These are phyloP conservation scores for Candida quercuum DNA, from an alignment of 805 yeast species.

Conservation along the genomic window DNA sequence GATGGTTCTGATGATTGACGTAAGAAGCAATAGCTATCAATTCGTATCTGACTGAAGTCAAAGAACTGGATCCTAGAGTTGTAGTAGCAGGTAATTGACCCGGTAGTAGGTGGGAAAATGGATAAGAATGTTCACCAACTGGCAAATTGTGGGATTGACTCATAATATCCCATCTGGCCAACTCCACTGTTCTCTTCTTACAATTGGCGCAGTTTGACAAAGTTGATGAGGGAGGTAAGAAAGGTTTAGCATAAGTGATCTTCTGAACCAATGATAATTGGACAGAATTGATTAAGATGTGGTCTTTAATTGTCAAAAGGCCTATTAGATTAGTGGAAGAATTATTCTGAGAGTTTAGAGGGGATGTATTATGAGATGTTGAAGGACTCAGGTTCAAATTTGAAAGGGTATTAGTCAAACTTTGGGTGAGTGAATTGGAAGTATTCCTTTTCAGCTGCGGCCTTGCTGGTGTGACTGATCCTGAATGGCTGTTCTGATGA, in stretches of 20 bases:
- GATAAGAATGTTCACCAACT: slow-evolving; percentile 76
- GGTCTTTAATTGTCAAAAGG: slow-evolving; percentile 30
- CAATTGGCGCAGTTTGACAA: slow-evolving; percentile 57
- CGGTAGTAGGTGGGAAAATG: slow-evolving; percentile 84
- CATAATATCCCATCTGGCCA: slow-evolving; percentile 88
- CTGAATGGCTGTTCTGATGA: slow-evolving; percentile 1
- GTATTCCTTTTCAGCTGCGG: slow-evolving; percentile 14
- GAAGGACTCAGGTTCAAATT: slow-evolving; percentile 22
- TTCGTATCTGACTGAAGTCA: slow-evolving; percentile 62
- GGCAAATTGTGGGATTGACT: slow-evolving; percentile 51
- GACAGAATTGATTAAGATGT: slow-evolving; percentile 51
- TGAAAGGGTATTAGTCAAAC: slow-evolving; percentile 18
- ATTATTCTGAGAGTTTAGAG: slow-evolving; percentile 16
- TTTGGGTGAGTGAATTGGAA: slow-evolving; percentile 17
- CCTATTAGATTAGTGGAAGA: slow-evolving; percentile 22
- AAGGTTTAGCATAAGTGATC: slow-evolving; percentile 61
- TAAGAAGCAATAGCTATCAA: slow-evolving; percentile 55
- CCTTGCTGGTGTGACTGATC: slow-evolving; percentile 12
- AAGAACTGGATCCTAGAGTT: slow-evolving; percentile 45
- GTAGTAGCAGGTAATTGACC: slow-evolving; percentile 83
- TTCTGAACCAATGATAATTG: slow-evolving; percentile 69
- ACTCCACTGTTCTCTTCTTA: slow-evolving; percentile 43
- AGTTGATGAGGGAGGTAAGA: slow-evolving; percentile 45
- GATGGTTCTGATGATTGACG: slow-evolving; percentile 29
- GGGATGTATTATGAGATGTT: slow-evolving; percentile 16